A percentile compares a stretch with the other conserved stretches of the same genome.
phyloP scores from a whole-genome alignment of 2,329 filamentous ascomycete species.

The Stachybotrys chartarum region DNA sequence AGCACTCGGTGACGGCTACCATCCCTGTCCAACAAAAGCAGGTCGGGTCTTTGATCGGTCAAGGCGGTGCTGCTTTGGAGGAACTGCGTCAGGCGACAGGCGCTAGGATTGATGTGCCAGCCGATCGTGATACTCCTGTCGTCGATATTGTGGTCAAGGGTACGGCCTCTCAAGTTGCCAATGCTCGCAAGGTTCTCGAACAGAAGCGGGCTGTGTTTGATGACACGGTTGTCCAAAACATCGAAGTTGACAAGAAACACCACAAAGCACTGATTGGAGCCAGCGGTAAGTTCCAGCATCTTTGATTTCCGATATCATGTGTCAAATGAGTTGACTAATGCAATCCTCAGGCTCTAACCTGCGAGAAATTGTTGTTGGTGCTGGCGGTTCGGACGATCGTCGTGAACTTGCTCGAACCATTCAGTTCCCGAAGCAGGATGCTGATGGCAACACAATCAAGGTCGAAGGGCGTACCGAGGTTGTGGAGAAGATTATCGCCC shows the following conservation, averaged over 20 bases:
- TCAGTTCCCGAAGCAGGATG: slow-evolving; percentile 86
- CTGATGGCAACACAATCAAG: slow-evolving; percentile 75
- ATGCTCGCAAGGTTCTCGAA: slow-evolving; percentile 84
- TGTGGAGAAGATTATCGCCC: slow-evolving; percentile 80
- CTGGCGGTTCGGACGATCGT: slow-evolving; percentile 83
- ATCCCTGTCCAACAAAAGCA: slow-evolving; percentile 87
- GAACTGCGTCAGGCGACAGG: slow-evolving; percentile 77
- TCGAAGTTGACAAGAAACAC: slow-evolving; percentile 92
- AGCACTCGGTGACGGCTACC: slow-evolving; percentile 73
- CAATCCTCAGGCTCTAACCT: slow-evolving; percentile 65
- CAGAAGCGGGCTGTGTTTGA: slow-evolving; percentile 85
- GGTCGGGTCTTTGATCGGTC: slow-evolving; percentile 87
- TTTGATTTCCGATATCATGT: not conserved
- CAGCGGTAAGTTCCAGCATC: slow-evolving; percentile 57
- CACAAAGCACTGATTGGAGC: slow-evolving; percentile 85
- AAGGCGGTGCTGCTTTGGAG: slow-evolving; percentile 85
- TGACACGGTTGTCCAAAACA: slow-evolving; percentile 73
- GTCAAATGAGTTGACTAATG: slow-evolving; percentile 19
- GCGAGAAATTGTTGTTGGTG: slow-evolving; percentile 76
- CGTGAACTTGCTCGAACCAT: slow-evolving; percentile 81
- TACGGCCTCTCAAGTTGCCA: slow-evolving; percentile 82
- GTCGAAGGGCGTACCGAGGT: slow-evolving; percentile 78
- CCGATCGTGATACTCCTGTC: slow-evolving; percentile 63
- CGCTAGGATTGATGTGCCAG: slow-evolving; percentile 86
- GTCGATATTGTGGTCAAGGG: slow-evolving; percentile 91